These are phyloP conservation scores for Paralagenidium karlingii DNA, from an alignment of 352 stramenopile species.

Conservation along the genomic window DNA sequence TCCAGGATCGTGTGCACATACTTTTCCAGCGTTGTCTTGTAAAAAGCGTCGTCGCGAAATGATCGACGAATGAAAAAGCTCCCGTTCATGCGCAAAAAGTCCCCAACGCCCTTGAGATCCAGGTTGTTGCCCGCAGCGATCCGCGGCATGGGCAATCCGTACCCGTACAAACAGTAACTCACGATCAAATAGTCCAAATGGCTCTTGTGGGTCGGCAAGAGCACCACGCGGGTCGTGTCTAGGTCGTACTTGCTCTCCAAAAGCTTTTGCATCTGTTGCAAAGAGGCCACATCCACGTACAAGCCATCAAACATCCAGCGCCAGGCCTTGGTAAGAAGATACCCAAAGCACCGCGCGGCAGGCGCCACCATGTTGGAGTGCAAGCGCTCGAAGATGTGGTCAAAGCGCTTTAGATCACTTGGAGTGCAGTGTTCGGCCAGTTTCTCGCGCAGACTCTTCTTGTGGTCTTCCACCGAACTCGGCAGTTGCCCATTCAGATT, in stretches of 20 bases:
- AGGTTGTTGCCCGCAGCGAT: slow-evolving; percentile 84
- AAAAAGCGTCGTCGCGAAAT: slow-evolving; percentile 52
- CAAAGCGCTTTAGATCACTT: slow-evolving; percentile 18
- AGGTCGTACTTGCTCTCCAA: slow-evolving; percentile 16
- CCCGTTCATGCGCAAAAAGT: slow-evolving; percentile 71
- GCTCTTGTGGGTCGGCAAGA: slow-evolving; percentile 80
- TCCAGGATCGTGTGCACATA: slow-evolving; percentile 76
- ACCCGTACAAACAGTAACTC: slow-evolving; percentile 83
- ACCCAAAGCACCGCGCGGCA: slow-evolving; percentile 57
- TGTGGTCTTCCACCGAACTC: slow-evolving; percentile 22
- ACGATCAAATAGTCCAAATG: slow-evolving; percentile 87
- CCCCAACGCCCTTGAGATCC: slow-evolving; percentile 65
- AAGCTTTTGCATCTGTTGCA: slow-evolving; percentile 37
- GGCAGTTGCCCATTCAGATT: slow-evolving; percentile 34
- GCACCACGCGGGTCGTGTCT: slow-evolving; percentile 53
- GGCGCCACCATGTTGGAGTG: slow-evolving; percentile 61
- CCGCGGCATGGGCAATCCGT: slow-evolving; percentile 70
- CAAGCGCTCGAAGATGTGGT: slow-evolving; percentile 34
- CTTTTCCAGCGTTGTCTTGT: slow-evolving; percentile 75
- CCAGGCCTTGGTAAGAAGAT: slow-evolving; percentile 71
- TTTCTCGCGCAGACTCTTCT: slow-evolving; percentile 23
- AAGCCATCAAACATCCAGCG: slow-evolving; percentile 58
- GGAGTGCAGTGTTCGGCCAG: no score
- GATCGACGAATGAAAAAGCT: slow-evolving; percentile 86
- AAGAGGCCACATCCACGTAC: slow-evolving; percentile 51